These are phyloP conservation scores for Graphilbum fragrans DNA, from an alignment of 2,329 filamentous ascomycete species.

Conservation along the genomic window DNA sequence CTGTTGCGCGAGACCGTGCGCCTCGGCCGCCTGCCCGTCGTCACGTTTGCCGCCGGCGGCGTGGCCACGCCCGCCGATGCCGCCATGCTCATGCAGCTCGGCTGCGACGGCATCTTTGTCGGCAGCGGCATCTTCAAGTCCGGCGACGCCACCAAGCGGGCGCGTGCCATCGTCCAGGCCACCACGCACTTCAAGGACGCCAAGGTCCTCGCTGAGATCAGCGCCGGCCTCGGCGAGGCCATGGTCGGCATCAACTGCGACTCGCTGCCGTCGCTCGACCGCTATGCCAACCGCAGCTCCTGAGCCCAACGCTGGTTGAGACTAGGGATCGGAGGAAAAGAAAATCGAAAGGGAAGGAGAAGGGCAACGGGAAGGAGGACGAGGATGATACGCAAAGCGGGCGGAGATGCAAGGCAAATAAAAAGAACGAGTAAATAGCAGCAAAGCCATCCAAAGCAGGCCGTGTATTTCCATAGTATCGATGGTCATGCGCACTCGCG, in stretches of 20 bases:
- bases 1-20: conserved; percentile 79
- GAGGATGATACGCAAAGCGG: too few relatives aligned
- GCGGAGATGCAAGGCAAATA: too few relatives aligned
- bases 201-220: conserved; percentile 75
- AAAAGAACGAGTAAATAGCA: too few relatives aligned
- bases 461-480: too few relatives aligned
- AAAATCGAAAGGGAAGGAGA: too few relatives aligned
- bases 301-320: neutral
- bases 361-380: too few relatives aligned
- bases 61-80: conserved; percentile 98
- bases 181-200: conserved; percentile 83
- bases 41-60: conserved; percentile 97
- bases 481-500: too few relatives aligned
- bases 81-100: conserved; percentile 95
- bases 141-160: conserved; percentile 78
- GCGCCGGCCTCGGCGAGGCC: conserved; percentile 83
- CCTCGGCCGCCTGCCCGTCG: conserved; percentile 79
- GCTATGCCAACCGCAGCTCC: conserved; percentile 1
- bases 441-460: too few relatives aligned
- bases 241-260: conserved; percentile 75
- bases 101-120: conserved; percentile 96
- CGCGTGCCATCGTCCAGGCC: conserved; percentile 88
- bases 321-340: too few relatives aligned
- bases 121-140: conserved; percentile 97
- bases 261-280: neutral